phyloP scores from a whole-genome alignment of 768 basidiomycete species.

The Lanmaoa rubissima region DNA sequence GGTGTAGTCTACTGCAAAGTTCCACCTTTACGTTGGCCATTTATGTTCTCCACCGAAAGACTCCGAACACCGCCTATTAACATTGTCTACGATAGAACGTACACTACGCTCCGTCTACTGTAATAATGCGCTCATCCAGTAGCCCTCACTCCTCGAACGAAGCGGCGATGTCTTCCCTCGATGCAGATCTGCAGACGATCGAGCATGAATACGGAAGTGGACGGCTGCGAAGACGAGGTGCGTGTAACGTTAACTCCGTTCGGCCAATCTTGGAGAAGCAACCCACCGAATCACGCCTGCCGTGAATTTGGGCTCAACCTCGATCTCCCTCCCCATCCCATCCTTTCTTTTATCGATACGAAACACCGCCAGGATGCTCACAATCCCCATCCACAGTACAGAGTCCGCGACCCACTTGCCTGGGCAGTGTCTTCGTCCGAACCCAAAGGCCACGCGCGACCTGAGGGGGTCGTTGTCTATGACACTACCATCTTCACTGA shows the following conservation, averaged over 20 bases:
- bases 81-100: background rate
- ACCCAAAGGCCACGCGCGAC: conserved; percentile 30
- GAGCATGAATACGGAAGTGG: conserved; percentile 32
- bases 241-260: conserved; percentile 13
- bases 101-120: background rate
- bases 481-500: conserved; percentile 23
- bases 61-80: conserved; percentile 23
- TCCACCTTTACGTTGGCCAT: conserved; percentile 17
- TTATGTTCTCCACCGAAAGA: conserved; percentile 17
- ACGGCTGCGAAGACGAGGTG: conserved; percentile 21
- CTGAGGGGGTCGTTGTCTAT: conserved; percentile 25
- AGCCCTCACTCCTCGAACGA: conserved; percentile 15
- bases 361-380: conserved; percentile 27
- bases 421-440: conserved; percentile 32
- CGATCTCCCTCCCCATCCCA: conserved; percentile 21
- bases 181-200: conserved; percentile 28
- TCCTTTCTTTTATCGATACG: conserved; percentile 24
- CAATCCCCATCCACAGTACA: conserved; percentile 31
- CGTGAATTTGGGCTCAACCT: conserved; percentile 29
- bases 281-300: conserved; percentile 34
- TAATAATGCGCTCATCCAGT: background rate
- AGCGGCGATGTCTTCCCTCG: conserved; percentile 20
- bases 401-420: conserved; percentile 34
- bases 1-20: conserved; percentile 3
- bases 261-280: conserved; percentile 4